Conservation (phyloP, 441 rosid species). For the Arabidopsis hybrid region DNA sequence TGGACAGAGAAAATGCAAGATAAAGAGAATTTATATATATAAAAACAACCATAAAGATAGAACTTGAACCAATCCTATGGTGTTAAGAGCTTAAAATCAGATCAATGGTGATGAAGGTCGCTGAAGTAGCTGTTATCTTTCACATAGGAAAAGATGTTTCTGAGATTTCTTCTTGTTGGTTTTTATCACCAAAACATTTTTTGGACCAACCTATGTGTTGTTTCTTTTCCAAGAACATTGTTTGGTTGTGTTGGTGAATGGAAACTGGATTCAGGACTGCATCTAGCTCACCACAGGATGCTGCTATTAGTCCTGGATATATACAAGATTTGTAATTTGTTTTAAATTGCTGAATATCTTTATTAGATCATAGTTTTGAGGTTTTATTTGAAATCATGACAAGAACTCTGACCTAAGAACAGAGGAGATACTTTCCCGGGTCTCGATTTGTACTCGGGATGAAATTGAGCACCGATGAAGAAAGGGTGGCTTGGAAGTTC, state of each 20-base stretch:
- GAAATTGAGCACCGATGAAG: conserved; percentile 91
- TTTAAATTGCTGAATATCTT: neutral
- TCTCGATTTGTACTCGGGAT: conserved; percentile 93
- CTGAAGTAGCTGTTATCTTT: neutral
- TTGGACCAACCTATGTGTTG: conserved; percentile 17
- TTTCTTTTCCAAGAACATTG: conserved; percentile 21
- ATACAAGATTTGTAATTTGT: conserved; percentile 1
- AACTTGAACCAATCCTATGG: neutral
- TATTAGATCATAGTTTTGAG: neutral
- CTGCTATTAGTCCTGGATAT: conserved; percentile 80
- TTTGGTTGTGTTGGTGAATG: conserved; percentile 36
- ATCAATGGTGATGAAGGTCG: conserved; percentile 1
- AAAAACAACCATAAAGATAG: neutral
- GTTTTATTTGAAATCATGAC: neutral
- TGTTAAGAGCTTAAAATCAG: conserved; percentile 20
- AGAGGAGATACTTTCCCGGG: conserved; percentile 88
- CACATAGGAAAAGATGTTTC: conserved; percentile 17
- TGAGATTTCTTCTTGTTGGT: conserved; percentile 47
- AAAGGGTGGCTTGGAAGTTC: conserved; percentile 87
- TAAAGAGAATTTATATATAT: neutral
- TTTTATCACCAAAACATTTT: conserved; percentile 52
- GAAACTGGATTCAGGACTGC: conserved; percentile 43
- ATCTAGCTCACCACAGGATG: conserved; percentile 74
- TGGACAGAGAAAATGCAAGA: conserved; percentile 17
- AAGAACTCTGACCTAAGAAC: conserved; percentile 63